A percentile compares a stretch with the other conserved stretches of the same genome.
These are phyloP conservation scores for Ophiostoma sp. DNA, from an alignment of 2,329 filamentous ascomycete genomes.

Conservation along the genomic window DNA sequence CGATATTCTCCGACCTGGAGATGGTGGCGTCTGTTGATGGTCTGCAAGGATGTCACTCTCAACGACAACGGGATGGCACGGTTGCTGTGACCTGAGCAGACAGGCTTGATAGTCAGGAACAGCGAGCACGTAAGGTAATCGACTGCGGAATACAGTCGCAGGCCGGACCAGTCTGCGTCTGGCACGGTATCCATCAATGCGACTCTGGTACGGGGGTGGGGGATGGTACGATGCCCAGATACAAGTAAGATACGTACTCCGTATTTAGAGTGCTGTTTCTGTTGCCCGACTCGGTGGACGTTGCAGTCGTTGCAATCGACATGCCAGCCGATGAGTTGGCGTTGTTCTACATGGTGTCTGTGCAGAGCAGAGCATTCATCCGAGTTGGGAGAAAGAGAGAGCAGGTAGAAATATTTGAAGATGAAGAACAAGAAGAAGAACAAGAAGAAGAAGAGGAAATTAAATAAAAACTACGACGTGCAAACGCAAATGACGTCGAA, in stretches of 20 bases:
- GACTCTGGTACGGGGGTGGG: slow-evolving; percentile 12
- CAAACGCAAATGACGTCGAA: too few species aligned
- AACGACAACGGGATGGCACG: slow-evolving; percentile 11
- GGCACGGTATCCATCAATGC: slow-evolving; percentile 2
- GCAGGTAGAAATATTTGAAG: too few species aligned
- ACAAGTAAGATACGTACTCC: too few species aligned
- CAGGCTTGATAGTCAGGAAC: slow-evolving; percentile 7
- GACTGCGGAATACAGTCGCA: background rate
- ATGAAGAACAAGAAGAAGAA: too few species aligned
- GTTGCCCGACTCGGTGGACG: too few species aligned
- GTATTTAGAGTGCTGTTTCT: too few species aligned
- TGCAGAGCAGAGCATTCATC: background rate
- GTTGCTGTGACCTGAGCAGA: background rate
- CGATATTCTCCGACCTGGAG: slow-evolving; percentile 5
- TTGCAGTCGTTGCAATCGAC: too few species aligned
- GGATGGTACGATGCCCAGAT: slow-evolving; percentile 9
- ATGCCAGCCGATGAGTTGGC: too few species aligned
- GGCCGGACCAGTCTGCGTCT: background rate
- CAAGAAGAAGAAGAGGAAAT: too few species aligned
- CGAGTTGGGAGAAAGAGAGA: background rate
- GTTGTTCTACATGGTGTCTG: slow-evolving; percentile 10
- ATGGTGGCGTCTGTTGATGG: slow-evolving; percentile 10
- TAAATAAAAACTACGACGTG: too few species aligned
- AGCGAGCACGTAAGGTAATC: background rate
- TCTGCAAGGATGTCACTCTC: background rate